A percentile compares a stretch with the other conserved stretches of the same genome.
Evolutionary conservation across 495 filamentous ascomycete species (phyloP).

Genomic region (Clohesyomyces aquaticus): DNA sequence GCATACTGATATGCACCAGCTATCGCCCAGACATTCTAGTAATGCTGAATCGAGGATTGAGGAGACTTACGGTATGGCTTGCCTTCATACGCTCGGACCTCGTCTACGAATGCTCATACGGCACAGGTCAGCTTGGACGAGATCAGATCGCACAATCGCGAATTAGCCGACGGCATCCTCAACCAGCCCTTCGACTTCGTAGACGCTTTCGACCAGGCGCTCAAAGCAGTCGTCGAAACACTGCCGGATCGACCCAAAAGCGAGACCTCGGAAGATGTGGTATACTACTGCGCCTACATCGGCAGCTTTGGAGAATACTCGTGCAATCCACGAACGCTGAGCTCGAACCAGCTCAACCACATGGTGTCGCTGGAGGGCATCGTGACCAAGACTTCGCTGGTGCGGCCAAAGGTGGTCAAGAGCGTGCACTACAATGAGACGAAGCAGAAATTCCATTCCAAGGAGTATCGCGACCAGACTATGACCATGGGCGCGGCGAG

Average conservation of each 20-base stretch:
- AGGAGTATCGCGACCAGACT: conserved; percentile 92
- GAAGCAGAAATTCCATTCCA: conserved; percentile 78
- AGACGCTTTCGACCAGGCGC: conserved; percentile 82
- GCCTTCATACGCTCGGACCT: not conserved
- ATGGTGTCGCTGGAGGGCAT: conserved; percentile 99
- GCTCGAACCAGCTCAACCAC: conserved; percentile 84
- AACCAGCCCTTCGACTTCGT: conserved; percentile 85
- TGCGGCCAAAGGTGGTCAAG: conserved; percentile 94
- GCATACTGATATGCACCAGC: conserved; percentile 30
- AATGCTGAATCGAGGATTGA: conserved; percentile 38
- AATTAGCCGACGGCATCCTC: conserved; percentile 86
- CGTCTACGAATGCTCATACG: conserved; percentile 5
- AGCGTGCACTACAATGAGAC: conserved; percentile 94
- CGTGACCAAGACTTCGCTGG: conserved; percentile 92
- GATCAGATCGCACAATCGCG: conserved; percentile 84
- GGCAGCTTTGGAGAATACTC: conserved; percentile 94
- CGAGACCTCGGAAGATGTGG: conserved; percentile 65
- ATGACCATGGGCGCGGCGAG: conserved; percentile 92
- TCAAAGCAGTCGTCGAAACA: conserved; percentile 83
- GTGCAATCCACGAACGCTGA: conserved; percentile 91
- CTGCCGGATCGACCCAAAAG: conserved; percentile 65
- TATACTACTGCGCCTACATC: conserved; percentile 93
- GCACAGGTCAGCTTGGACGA: conserved; percentile 89
- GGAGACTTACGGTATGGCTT: conserved; percentile 34
- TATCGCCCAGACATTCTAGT: conserved; percentile 40